Percentiles rank a stretch among this genome's conserved stretches.
These are phyloP conservation scores for Cryptosporidium ubiquitum DNA, from an alignment of 169 alveolate genomes.

Conservation along the genomic window DNA sequence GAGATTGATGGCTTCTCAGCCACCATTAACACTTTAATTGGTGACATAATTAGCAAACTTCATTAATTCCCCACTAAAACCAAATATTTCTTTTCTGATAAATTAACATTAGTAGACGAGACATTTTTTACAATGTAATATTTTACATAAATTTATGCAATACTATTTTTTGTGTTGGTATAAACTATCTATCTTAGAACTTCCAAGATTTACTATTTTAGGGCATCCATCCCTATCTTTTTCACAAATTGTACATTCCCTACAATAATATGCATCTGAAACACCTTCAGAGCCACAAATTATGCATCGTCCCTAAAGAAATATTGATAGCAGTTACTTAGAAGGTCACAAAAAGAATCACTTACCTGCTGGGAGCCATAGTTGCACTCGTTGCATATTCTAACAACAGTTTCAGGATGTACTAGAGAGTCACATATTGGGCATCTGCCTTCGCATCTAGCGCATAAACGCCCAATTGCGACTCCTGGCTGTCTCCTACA, in stretches of 20 bases:
- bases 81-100: not conserved
- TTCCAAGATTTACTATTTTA: constrained; percentile 96
- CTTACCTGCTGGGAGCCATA: constrained; percentile 94
- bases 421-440: constrained; percentile 99
- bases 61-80: not conserved
- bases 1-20: constrained; percentile 99
- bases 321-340: no score
- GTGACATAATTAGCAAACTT: not conserved
- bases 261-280: constrained; percentile 98
- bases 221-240: constrained; percentile 99
- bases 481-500: constrained; percentile 99
- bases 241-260: constrained; percentile 96
- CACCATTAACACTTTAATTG: constrained; percentile 92
- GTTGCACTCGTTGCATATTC: constrained; percentile 99
- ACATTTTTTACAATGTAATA: constrained; percentile 1
- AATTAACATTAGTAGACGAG: constrained; percentile 48
- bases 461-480: constrained; percentile 98
- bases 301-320: constrained; percentile 95
- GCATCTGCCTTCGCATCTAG: constrained; percentile 98
- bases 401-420: constrained; percentile 94
- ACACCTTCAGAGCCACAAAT: constrained; percentile 99
- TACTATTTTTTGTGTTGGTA: constrained; percentile 95
- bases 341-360: not conserved
- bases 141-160: not conserved
- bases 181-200: constrained; percentile 97